Evolutionary conservation across 2,329 filamentous ascomycete genomes (phyloP).

Genomic region (Penicillium rolfsii): DNA sequence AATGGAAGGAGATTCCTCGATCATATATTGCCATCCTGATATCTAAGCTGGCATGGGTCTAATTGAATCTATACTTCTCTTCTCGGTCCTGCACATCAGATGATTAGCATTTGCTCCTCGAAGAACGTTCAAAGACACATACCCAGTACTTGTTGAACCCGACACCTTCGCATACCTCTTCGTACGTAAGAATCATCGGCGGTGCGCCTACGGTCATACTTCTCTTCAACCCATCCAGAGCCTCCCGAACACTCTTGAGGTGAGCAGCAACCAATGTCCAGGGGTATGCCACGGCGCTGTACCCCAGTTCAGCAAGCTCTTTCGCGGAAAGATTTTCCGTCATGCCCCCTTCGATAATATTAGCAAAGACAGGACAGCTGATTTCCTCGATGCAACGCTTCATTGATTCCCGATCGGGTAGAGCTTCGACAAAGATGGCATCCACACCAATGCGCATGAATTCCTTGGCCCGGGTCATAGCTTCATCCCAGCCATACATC

Average conservation of each 20-base stretch:
- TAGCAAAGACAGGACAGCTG: slow-evolving; percentile 47
- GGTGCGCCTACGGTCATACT: slow-evolving; percentile 49
- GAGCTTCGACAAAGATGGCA: slow-evolving; percentile 51
- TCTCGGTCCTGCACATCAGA: slow-evolving; percentile 41
- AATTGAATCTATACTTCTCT: slow-evolving; percentile 28
- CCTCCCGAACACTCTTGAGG: slow-evolving; percentile 44
- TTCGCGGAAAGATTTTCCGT: slow-evolving; percentile 48
- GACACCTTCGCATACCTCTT: slow-evolving; percentile 52
- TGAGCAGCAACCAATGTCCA: slow-evolving; percentile 52
- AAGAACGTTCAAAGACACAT: slow-evolving; percentile 11
- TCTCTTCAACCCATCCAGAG: slow-evolving; percentile 44
- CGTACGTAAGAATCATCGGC: slow-evolving; percentile 49
- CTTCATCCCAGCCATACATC: slow-evolving; percentile 49
- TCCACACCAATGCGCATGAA: slow-evolving; percentile 52
- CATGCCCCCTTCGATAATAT: slow-evolving; percentile 51
- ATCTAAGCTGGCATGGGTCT: background rate
- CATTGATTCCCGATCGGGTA: slow-evolving; percentile 52
- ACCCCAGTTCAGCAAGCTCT: slow-evolving; percentile 47
- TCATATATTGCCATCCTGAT: too few species aligned
- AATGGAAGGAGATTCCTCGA: too few species aligned
- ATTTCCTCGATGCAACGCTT: slow-evolving; percentile 42
- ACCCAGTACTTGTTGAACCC: slow-evolving; percentile 52
- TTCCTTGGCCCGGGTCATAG: slow-evolving; percentile 46
- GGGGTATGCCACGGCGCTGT: slow-evolving; percentile 49
- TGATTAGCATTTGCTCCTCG: slow-evolving; percentile 1